These are phyloP conservation scores for Elongisporangium anandrum DNA, from an alignment of 352 stramenopile genomes.

Conservation along the genomic window DNA sequence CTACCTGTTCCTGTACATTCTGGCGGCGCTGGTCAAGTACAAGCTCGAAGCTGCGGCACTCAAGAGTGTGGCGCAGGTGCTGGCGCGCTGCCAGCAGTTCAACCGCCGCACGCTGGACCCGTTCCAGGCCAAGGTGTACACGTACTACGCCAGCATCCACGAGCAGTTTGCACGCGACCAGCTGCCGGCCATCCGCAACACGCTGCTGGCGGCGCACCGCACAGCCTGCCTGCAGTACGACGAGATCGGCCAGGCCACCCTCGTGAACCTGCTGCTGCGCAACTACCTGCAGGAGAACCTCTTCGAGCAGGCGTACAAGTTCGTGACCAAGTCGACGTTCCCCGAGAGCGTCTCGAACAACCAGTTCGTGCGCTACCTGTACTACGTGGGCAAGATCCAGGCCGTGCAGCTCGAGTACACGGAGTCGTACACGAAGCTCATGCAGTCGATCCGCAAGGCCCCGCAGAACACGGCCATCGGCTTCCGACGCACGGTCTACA, in stretches of 20 bases:
- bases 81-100: slow-evolving; percentile 66
- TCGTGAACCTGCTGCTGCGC: slow-evolving; percentile 90
- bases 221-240: slow-evolving; percentile 88
- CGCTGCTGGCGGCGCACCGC: slow-evolving; percentile 77
- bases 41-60: slow-evolving; percentile 54
- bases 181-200: slow-evolving; percentile 52
- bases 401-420: slow-evolving; percentile 98
- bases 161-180: slow-evolving; percentile 54
- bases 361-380: slow-evolving; percentile 97
- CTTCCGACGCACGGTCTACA: slow-evolving; percentile 96
- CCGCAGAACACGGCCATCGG: slow-evolving; percentile 94
- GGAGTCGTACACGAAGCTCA: slow-evolving; percentile 94
- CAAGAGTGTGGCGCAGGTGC: slow-evolving; percentile 41
- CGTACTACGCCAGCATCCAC: slow-evolving; percentile 74
- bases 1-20: slow-evolving; percentile 76
- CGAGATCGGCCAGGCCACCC: slow-evolving; percentile 87
- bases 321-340: slow-evolving; percentile 88
- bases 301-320: slow-evolving; percentile 92
- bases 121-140: slow-evolving; percentile 76
- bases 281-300: slow-evolving; percentile 89
- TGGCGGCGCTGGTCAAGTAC: slow-evolving; percentile 71
- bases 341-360: slow-evolving; percentile 95
- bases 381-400: slow-evolving; percentile 95
- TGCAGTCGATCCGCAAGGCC: slow-evolving; percentile 95
- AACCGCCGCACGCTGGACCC: slow-evolving; percentile 77